Base-by-base conservation (phyloP, 352 stramenopile species). In the Phytophthora gonapodyides region DNA sequence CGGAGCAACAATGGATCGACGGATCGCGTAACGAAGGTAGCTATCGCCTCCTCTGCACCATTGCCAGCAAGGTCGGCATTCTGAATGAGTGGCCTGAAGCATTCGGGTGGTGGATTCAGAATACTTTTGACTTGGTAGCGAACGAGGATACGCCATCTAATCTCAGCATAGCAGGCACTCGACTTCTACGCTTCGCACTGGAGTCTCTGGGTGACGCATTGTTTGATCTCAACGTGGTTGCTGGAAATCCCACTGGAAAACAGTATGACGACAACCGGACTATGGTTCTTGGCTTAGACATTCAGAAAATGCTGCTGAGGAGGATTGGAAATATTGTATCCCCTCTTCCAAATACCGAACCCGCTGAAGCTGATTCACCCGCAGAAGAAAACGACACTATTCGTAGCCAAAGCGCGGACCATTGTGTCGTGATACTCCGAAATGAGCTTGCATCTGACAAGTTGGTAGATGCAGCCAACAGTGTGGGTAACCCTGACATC, bases 401-500 rank as follows among this genome's bases (percentile, higher is more conserved):
- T 13, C 31, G 1, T 43, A 54, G 31, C 13, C 31, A 48, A 10
- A 12, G 24, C 5, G n/a, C 24, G 11, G 50, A 76, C n/a, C 76
- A 75, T 46, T 78, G 64, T 24, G 73, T 84, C 8, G 36, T 90
- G 10, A 54, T 90, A 43, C 80, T 87, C 17, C 72, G 78, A 48
- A 87, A 58, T 33, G 77, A 84, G 3, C 52, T 75, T 16, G 67
- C 70, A 7, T 11, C 49, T 31, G 57, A 73, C 9, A 86, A 87
- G 45, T 70, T 91, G 10, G 55, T 75, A 1, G 70, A 83, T n/a
- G 73, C 66, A 9, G 46, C 81, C 1, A 70, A 80, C 27, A 67
- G 53, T 15, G 49, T 82, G n/a, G 57, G 65, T 5, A 57, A 77
- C 33, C 75, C 78, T 30, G 73, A 82, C 44, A 59, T 87, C 13